These are phyloP conservation scores for Cryoendolithus antarcticus DNA, from an alignment of 2,329 filamentous ascomycete genomes.

Conservation along the genomic window DNA sequence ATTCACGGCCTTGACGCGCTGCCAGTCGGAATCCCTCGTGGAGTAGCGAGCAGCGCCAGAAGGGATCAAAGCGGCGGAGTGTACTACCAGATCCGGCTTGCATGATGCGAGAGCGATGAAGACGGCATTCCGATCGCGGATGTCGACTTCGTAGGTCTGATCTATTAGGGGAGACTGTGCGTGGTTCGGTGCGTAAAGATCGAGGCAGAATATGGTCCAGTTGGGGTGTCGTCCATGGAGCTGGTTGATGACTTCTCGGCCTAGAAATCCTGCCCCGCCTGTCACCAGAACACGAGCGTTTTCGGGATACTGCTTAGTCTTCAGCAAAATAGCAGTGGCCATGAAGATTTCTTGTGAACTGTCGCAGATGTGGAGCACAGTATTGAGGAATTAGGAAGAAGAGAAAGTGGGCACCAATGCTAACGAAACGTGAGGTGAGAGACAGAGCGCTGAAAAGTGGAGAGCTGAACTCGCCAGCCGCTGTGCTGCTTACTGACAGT, in stretches of 20 bases:
- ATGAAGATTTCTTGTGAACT: too few species aligned
- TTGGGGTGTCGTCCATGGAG: constrained; percentile 24
- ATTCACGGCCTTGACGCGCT: constrained; percentile 69
- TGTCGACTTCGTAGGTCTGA: constrained; percentile 27
- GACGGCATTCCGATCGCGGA: constrained; percentile 26
- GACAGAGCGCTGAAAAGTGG: too few species aligned
- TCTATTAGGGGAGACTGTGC: constrained; percentile 10
- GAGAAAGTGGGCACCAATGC: too few species aligned
- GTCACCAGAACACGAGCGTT: constrained; percentile 27
- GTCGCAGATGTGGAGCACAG: too few species aligned
- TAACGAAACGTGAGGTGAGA: too few species aligned
- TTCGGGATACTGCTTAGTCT: background rate
- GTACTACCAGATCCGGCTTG: constrained; percentile 73
- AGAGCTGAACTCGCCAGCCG: too few species aligned
- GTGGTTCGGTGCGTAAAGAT: constrained; percentile 6
- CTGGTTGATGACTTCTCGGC: constrained; percentile 28
- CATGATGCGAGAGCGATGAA: constrained; percentile 44
- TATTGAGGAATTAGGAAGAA: too few species aligned
- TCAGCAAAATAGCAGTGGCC: background rate
- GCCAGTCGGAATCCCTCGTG: constrained; percentile 28
- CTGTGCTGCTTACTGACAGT: too few species aligned
- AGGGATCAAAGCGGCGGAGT: constrained; percentile 55
- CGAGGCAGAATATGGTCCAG: constrained; percentile 26
- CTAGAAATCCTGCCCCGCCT: constrained; percentile 37
- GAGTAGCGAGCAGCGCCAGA: constrained; percentile 28